Evolutionary conservation across 495 filamentous ascomycete genomes (phyloP).

Genomic region (Aeminium ludgeri): DNA sequence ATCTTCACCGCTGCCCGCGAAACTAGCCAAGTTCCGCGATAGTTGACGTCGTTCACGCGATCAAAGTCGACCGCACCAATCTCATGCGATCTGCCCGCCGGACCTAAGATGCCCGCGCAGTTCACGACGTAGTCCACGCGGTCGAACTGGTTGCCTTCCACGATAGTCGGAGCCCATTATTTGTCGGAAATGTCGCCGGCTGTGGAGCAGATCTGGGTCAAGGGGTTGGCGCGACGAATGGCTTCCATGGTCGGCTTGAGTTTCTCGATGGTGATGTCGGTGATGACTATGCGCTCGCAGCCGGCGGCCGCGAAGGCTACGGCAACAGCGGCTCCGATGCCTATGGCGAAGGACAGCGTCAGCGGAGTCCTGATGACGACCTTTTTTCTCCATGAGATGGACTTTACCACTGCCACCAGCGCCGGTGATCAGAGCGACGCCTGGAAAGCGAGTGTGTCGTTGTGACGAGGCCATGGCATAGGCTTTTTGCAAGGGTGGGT

Average conservation of each 20-base stretch:
- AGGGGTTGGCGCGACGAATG: conserved; percentile 24
- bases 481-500: no score
- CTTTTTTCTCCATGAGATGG: not conserved
- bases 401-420: conserved; percentile 3
- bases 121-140: conserved; percentile 38
- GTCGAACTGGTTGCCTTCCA: conserved; percentile 22
- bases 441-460: conserved; percentile 9
- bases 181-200: no score
- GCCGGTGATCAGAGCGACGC: conserved; percentile 11
- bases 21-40: conserved; percentile 34
- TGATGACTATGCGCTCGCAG: conserved; percentile 33
- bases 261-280: conserved; percentile 22
- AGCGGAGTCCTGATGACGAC: not conserved
- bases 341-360: conserved; percentile 16
- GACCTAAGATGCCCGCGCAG: conserved; percentile 28
- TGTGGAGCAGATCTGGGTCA: no score
- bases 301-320: conserved; percentile 33
- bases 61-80: conserved; percentile 29
- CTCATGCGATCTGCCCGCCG: conserved; percentile 25
- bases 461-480: no score
- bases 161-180: no score
- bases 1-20: conserved; percentile 31
- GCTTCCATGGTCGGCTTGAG: conserved; percentile 32
- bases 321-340: conserved; percentile 39
- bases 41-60: conserved; percentile 35